Evolutionary conservation across 179 eudicot genomes (phyloP), one percentile per base, ranked within the genome.

Genomic region (Vitellaria paradoxa): DNA sequence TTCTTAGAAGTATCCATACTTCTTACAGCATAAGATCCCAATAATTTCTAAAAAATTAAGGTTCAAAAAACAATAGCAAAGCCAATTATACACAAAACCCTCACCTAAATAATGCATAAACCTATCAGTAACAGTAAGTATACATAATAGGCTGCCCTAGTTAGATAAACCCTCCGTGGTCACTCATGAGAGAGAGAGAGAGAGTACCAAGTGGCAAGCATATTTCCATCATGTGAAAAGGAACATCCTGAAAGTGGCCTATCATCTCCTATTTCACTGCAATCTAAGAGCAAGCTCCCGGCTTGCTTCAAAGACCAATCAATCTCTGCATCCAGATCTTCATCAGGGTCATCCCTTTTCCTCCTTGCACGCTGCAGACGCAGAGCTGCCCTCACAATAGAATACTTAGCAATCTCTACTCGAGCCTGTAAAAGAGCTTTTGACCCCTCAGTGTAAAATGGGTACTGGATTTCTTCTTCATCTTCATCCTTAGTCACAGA

Each of bases 211-310:
- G 99, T 93, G 45, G 98, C 97, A 78, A 95, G 97, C 84, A 88
- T 81, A 59, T 80, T 82, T 63, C 97, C 98, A 79, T 95, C 91
- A 40, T 75, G 87, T 18, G 98, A 93, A 79, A 93, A 85, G 5
- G 98, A 93, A 72, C 99, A 93, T 26, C 98, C 99, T 7, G 90
- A 87, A 69, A 95, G 92, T 20, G 97, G 97, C 64, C 99, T 85
- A 72, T 91, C 99, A 84, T 95, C 99, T 7, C 97, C 99, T 78
- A 88, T 89, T 81, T 95, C 98, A 85, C 95, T 93, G 80, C 90
- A 87, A 83, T 90, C 92, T 68, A 95, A 86, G 59, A 46, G 87
- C 68, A 91, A 85, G 74, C 85, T 86, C 68, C 78, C 87, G 7
- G 99, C 95, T 83, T 91, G 96, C 72, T 83, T 86, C 83, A 95